These are phyloP conservation scores for Basidiobolus meristosporus DNA, from an alignment of 371 early-diverging fungal species.

Conservation along the genomic window DNA sequence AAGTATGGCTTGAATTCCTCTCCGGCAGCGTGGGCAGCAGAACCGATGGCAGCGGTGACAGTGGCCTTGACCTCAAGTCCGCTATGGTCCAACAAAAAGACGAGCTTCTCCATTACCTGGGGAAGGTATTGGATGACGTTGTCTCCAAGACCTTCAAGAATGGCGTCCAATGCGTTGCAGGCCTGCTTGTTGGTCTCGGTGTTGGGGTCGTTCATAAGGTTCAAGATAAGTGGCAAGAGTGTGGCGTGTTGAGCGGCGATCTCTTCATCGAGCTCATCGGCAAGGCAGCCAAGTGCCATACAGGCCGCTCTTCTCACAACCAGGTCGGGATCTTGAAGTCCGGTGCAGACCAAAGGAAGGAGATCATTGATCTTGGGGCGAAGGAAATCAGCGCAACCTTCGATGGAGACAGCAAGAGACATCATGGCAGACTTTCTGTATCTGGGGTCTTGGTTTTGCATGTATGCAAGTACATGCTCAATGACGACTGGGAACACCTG, in stretches of 20 bases:
- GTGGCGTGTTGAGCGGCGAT: slow-evolving; percentile 56
- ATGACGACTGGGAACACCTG: slow-evolving; percentile 68
- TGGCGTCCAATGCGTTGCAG: slow-evolving; percentile 68
- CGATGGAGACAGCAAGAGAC: slow-evolving; percentile 60
- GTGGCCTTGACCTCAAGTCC: slow-evolving; percentile 43
- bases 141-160: slow-evolving; percentile 49
- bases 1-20: slow-evolving; percentile 60
- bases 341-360: slow-evolving; percentile 45
- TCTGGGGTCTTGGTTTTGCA: slow-evolving; percentile 48
- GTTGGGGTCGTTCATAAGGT: slow-evolving; percentile 52
- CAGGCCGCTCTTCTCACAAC: slow-evolving; percentile 75
- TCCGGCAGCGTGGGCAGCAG: slow-evolving; percentile 74
- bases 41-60: slow-evolving; percentile 69
- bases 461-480: slow-evolving; percentile 44
- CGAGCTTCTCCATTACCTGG: slow-evolving; percentile 55
- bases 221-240: slow-evolving; percentile 64
- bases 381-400: slow-evolving; percentile 74
- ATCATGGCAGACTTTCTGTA: slow-evolving; percentile 78
- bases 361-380: slow-evolving; percentile 51
- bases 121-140: slow-evolving; percentile 65
- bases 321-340: slow-evolving; percentile 57
- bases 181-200: slow-evolving; percentile 57
- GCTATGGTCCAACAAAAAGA: slow-evolving; percentile 41
- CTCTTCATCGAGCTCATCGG: slow-evolving; percentile 62
- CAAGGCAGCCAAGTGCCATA: slow-evolving; percentile 64